Percentiles rank a stretch among this genome's conserved stretches.
Conservation (phyloP, 2,329 filamentous ascomycete genomes). For the Phyllosticta citrichinensis region DNA sequence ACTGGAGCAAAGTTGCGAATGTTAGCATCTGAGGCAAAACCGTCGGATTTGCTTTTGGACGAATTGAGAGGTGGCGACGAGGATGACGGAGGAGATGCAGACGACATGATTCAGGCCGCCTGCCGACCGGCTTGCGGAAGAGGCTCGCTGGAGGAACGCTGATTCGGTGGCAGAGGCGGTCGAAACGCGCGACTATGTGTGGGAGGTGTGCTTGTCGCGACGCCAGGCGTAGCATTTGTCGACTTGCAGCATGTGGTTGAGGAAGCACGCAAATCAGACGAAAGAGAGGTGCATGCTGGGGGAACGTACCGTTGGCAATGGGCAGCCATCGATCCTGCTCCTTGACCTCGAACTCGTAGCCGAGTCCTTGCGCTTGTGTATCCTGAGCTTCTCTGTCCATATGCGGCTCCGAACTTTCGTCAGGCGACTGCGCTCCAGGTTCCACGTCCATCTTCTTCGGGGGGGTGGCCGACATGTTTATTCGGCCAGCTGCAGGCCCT, state of each 20-base stretch:
- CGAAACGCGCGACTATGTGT: slow-evolving; percentile 39
- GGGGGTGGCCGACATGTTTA: slow-evolving; percentile 90
- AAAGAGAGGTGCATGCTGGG: slow-evolving; percentile 18
- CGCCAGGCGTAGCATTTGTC: slow-evolving; percentile 35
- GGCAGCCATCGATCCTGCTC: slow-evolving; percentile 99
- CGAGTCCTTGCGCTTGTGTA: slow-evolving; percentile 64
- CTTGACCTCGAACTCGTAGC: slow-evolving; percentile 96
- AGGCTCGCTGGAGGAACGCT: slow-evolving; percentile 17
- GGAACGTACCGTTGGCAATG: slow-evolving; percentile 97
- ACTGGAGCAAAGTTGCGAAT: slow-evolving; percentile 93
- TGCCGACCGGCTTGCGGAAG: slow-evolving; percentile 24
- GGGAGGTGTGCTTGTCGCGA: slow-evolving; percentile 35
- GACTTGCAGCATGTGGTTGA: slow-evolving; percentile 25
- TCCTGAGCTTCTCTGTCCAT: slow-evolving; percentile 77
- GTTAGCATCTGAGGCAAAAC: slow-evolving; percentile 66
- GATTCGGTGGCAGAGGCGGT: slow-evolving; percentile 35
- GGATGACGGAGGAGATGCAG: slow-evolving; percentile 30
- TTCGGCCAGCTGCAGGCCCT: slow-evolving; percentile 49
- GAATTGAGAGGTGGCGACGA: slow-evolving; percentile 23
- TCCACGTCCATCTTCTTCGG: slow-evolving; percentile 83
- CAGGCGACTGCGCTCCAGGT: slow-evolving; percentile 82
- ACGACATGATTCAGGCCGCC: slow-evolving; percentile 36
- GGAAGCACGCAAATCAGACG: slow-evolving; percentile 28
- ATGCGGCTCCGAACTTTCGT: slow-evolving; percentile 71
- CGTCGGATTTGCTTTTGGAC: slow-evolving; percentile 21